Conservation (phyloP, 2,329 filamentous ascomycete species). For the Aureobasidium musti region DNA sequence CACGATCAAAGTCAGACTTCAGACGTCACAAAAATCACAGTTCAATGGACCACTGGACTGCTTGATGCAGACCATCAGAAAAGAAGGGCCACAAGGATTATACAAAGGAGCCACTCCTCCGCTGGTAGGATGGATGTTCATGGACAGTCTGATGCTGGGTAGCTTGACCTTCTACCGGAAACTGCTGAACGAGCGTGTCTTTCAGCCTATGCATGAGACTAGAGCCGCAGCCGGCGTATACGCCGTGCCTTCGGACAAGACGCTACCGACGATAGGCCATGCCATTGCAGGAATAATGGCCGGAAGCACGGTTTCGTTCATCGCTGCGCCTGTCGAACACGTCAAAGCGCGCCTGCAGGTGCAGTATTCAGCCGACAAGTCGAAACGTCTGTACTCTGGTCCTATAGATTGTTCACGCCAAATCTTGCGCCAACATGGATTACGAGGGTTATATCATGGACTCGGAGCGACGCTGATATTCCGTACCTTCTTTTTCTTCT, state of each 20-base stretch:
- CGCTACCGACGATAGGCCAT: conserved; percentile 76
- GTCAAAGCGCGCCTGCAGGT: conserved; percentile 92
- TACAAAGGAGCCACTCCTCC: conserved; percentile 91
- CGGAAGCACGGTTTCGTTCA: conserved; percentile 85
- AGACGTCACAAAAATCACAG: conserved; percentile 74
- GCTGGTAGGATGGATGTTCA: conserved; percentile 96
- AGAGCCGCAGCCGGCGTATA: conserved; percentile 38
- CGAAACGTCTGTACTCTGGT: conserved; percentile 76
- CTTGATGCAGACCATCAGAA: conserved; percentile 76
- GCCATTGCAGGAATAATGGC: conserved; percentile 85
- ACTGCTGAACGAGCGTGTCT: conserved; percentile 77
- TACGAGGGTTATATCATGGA: conserved; percentile 82
- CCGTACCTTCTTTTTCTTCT: conserved; percentile 92
- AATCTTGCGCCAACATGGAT: conserved; percentile 66
- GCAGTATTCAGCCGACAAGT: conserved; percentile 82
- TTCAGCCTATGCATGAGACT: conserved; percentile 53
- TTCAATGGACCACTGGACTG: conserved; percentile 89
- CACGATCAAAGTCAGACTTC: conserved; percentile 93
- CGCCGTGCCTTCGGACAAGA: conserved; percentile 40
- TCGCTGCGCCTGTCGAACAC: conserved; percentile 93
- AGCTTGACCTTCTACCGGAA: conserved; percentile 88
- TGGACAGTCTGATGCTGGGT: conserved; percentile 92
- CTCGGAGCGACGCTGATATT: conserved; percentile 83
- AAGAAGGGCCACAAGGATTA: conserved; percentile 80
- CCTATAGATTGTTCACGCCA: conserved; percentile 81